Base-by-base conservation (phyloP, 2,329 filamentous ascomycete genomes). In the Tetracladium maxilliforme region DNA sequence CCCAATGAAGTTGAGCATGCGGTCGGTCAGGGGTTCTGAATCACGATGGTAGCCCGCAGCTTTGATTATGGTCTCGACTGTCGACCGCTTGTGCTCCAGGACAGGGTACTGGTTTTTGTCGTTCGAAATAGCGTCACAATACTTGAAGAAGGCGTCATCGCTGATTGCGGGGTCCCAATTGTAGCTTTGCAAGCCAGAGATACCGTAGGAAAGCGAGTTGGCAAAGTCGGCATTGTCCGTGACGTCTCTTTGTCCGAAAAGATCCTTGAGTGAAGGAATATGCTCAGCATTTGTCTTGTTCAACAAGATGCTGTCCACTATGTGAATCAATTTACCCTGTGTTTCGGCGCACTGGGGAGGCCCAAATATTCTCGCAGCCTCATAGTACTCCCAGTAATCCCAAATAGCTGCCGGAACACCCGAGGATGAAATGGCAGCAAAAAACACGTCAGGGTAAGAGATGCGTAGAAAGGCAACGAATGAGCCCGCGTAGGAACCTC, bases 401-500 rank as follows among this genome's bases (percentile, higher is more conserved):
- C 70, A 71, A 28, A 90, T 77, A 4, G 80, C 80, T 30, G 69
- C 66, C 0, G 78, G 80, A 1, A 90, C 80, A 1, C 78, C 83
- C 1, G 79, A 87, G 0, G 78, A 84, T 7, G 54, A 58, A 30
- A 64, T 64, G 9, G 58, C 61, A 10, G 55, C 61, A 22, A 54
- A 63, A 5, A 58, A 41, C 15, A 59, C 31, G 13, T 54, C 48
- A 4, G 51, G 50, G 31, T 64, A 56, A 4, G 44, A 43, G 31
- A 59, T 58, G 24, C 64, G 33, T 1, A 58, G 54, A 58, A 58
- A 8, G 4, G 53, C 51, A 9, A 49, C 52, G 28, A 56, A 48
- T 3, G 46, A 52, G 16, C 54, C 54, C 5, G 54, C 53, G n/a
- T 57, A 33, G 36, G 46, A 52, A 21, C 54, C 54, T 11, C 53